Evolutionary conservation across 192 early-diverging fungal species (phyloP).

Genomic region (Rhizoclosmatium sp.): DNA sequence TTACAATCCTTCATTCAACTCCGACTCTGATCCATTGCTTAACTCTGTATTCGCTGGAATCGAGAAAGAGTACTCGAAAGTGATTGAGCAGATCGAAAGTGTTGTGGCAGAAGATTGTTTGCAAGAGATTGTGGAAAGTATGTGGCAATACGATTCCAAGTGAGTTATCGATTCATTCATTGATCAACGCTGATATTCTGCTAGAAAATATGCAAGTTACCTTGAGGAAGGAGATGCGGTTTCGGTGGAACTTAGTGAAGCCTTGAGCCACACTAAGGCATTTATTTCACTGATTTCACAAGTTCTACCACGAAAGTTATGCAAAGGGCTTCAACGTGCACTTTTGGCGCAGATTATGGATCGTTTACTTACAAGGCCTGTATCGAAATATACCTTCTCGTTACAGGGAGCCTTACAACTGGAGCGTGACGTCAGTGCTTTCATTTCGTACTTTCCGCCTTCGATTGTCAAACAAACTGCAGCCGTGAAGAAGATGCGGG

Average conservation of each 20-base stretch:
- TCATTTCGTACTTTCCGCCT: constrained; percentile 5
- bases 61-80: constrained; percentile 1
- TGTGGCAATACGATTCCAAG: constrained; percentile 29
- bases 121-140: constrained; percentile 22
- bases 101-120: constrained; percentile 19
- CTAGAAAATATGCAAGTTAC: background rate
- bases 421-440: background rate
- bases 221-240: background rate
- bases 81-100: constrained; percentile 12
- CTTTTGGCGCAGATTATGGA: constrained; percentile 1
- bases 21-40: background rate
- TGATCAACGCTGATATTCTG: background rate
- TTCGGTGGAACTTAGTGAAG: constrained; percentile 8
- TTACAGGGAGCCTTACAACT: background rate
- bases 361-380: background rate
- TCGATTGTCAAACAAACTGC: constrained; percentile 10
- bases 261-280: background rate
- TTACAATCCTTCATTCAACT: background rate
- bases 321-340: background rate
- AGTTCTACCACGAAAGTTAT: background rate
- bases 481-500: too few relatives aligned
- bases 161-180: background rate
- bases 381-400: background rate
- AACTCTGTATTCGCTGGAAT: constrained; percentile 2
- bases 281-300: background rate